These are phyloP conservation scores for Solanum peruvianum DNA, from an alignment of 257 asterid genomes.

Conservation along the genomic window DNA sequence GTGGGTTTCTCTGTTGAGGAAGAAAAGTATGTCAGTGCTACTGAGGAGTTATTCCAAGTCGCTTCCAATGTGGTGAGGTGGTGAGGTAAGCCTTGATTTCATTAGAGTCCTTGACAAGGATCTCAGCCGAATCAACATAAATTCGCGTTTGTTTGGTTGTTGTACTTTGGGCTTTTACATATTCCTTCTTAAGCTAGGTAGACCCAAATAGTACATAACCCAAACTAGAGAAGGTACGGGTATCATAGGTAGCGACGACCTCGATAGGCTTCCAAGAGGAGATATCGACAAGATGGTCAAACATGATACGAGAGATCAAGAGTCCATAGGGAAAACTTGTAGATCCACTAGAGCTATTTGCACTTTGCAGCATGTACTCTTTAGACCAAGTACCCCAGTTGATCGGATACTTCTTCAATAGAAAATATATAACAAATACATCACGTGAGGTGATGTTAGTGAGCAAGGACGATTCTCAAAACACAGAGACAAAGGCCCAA, in stretches of 20 bases:
- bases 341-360: neutral
- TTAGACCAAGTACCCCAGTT: neutral
- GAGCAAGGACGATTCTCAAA: too few relatives aligned
- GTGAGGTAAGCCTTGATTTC: too few relatives aligned
- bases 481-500: neutral
- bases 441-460: neutral
- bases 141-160: accelerated
- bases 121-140: neutral
- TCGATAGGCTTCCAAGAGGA: too few relatives aligned
- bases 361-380: neutral
- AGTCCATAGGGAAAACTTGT: neutral
- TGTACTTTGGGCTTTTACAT: neutral
- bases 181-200: neutral
- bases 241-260: neutral
- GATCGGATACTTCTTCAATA: too few relatives aligned
- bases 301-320: neutral
- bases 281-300: neutral
- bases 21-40: neutral
- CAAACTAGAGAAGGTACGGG: neutral
- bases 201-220: neutral
- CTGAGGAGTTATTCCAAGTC: neutral
- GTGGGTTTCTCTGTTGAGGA: neutral
- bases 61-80: neutral
- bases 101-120: neutral
- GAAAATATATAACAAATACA: too few relatives aligned